phyloP scores from a whole-genome alignment of 75 land plant species.

The Adiantum capillusveneris region DNA sequence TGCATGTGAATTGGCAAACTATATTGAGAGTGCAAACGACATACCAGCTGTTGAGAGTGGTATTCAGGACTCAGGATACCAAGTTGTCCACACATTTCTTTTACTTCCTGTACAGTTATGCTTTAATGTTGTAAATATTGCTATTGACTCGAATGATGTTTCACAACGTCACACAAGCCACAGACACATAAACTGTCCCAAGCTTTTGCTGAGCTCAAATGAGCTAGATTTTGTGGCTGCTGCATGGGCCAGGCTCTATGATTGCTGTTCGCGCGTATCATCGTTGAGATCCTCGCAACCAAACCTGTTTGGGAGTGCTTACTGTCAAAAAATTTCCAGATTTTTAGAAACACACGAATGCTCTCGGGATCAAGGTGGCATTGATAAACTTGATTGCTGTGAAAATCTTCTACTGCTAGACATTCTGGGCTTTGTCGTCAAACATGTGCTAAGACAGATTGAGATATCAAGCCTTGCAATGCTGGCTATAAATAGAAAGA shows the following conservation, averaged over 20 bases:
- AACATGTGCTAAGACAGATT: background rate
- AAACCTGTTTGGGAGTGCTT: conserved; percentile 25
- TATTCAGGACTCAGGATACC: conserved; percentile 10
- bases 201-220: background rate
- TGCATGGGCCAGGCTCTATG: conserved; percentile 39
- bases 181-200: background rate
- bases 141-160: background rate
- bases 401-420: background rate
- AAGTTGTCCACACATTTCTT: conserved; percentile 19
- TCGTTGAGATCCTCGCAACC: conserved; percentile 1
- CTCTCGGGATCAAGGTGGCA: background rate
- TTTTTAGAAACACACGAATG: conserved; percentile 13
- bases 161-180: background rate
- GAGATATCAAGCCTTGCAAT: conserved; percentile 2
- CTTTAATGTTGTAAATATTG: background rate
- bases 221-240: conserved; percentile 18
- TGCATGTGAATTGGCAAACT: conserved; percentile 19
- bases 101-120: conserved; percentile 36
- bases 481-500: background rate
- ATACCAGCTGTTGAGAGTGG: conserved; percentile 14
- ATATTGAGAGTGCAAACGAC: conserved; percentile 15
- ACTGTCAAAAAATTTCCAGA: conserved; percentile 19
- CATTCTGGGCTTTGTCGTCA: background rate
- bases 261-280: conserved; percentile 13
- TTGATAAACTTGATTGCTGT: background rate